These are phyloP conservation scores for Acorus calamus DNA, from an alignment of 106 monocot species.

Conservation along the genomic window DNA sequence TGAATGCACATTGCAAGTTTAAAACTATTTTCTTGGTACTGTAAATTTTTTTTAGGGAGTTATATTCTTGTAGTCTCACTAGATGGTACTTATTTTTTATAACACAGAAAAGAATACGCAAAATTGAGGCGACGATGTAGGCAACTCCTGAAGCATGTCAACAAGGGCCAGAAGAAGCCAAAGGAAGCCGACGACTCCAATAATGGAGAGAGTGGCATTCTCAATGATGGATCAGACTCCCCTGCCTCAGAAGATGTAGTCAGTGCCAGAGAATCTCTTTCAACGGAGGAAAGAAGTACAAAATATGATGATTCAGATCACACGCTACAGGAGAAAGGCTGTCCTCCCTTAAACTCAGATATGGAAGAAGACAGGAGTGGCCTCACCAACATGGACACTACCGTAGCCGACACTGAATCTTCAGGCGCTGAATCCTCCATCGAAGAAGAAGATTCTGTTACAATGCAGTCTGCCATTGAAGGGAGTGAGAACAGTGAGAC, in stretches of 20 bases:
- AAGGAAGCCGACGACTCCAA: conserved; percentile 15
- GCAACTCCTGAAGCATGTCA: conserved; percentile 23
- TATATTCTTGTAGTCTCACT: too few species aligned
- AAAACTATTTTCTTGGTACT: too few species aligned
- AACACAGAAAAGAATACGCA: conserved; percentile 64
- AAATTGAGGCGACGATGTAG: conserved; percentile 47
- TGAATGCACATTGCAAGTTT: too few species aligned
- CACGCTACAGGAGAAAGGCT: conserved; percentile 9
- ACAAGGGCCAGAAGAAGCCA: conserved; percentile 14
- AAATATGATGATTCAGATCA: conserved; percentile 10
- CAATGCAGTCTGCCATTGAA: conserved; percentile 4
- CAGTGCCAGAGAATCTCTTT: conserved; percentile 9
- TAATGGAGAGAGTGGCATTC: conserved; percentile 7
- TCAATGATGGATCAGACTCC: conserved; percentile 31
- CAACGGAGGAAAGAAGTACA: conserved; percentile 12
- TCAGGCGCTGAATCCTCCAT: conserved; percentile 54
- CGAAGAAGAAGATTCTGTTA: conserved; percentile 36
- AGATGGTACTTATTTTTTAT: neutral
- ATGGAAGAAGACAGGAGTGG: conserved; percentile 17
- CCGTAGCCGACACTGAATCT: conserved; percentile 32
- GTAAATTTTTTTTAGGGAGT: too few species aligned
- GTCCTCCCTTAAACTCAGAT: conserved; percentile 5
- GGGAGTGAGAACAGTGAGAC: conserved; percentile 16
- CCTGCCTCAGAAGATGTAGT: conserved; percentile 19
- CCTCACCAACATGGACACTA: conserved; percentile 15